Evolutionary conservation across 2,329 filamentous ascomycete genomes (phyloP), one percentile per base, ranked within the genome.

Genomic region (Verticillium klebahnii): DNA sequence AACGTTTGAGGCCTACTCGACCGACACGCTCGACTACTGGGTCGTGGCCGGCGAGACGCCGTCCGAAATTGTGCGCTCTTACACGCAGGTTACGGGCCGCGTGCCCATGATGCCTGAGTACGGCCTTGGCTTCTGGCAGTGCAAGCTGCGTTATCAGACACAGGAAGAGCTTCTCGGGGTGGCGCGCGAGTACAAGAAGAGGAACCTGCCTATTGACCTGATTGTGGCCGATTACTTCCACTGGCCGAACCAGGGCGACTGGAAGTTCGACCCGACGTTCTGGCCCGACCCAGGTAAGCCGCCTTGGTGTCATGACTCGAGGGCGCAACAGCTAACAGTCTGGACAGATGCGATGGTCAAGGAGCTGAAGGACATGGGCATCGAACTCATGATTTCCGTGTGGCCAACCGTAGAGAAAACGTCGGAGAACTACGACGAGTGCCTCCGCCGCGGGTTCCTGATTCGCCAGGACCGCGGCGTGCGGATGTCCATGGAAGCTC

Each of bases 191-290:
- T 85, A 89, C 64, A 80, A 79, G 59, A 72, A 74, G 36, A 75
- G 85, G 1, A 69, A 82, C 0, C 69, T 89, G 17, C 86, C 86
- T 0, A 76, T 89, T 19, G 85, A 89, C 68, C 69, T 89, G 2
- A 88, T 89, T n/a, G 87, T 89, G 0, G 75, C 86, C 40, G 87
- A 89, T 67, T 89, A 85, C 70, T 89, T 89, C 69, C 87, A 89
- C 68, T 89, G 87, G 87, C 82, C 82, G 14, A 76, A 78, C 8
- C 86, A 90, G 68, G 87, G 88, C 5, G 87, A 90, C 60, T 90
- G 87, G 87, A 84, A 79, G 50, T 89, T 90, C 65, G 87, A 90
- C 66, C 74, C 79, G 0, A 78, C 77, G 0, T 89, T 83, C 66
- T 89, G 85, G 85, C 87, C 87, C 0, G 84, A 90, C 68, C 86